Percentiles rank a stretch among this genome's conserved stretches.
Evolutionary conservation across 2,329 filamentous ascomycete species (phyloP).

Genomic region (Claviceps sp.): DNA sequence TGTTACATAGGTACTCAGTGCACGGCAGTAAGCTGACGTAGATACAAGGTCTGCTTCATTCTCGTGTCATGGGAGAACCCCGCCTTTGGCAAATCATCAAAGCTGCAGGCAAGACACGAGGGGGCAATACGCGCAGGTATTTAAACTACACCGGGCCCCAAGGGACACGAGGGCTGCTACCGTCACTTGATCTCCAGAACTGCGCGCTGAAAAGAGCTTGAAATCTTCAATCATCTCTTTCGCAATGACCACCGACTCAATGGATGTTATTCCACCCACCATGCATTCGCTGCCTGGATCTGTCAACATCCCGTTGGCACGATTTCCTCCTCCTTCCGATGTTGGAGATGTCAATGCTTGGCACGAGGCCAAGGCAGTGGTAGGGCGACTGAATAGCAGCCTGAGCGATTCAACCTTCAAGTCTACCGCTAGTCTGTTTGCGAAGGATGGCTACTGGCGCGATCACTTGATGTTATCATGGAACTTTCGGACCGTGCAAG

Average conservation of each 20-base stretch:
- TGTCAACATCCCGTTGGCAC: slow-evolving; percentile 35
- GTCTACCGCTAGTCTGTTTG: slow-evolving; percentile 25
- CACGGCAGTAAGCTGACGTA: too few relatives aligned
- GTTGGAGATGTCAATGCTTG: slow-evolving; percentile 19
- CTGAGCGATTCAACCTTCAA: slow-evolving; percentile 22
- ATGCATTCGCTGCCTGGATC: slow-evolving; percentile 30
- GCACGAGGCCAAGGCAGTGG: slow-evolving; percentile 23
- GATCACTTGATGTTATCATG: slow-evolving; percentile 44
- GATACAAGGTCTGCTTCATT: not conserved
- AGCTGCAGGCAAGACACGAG: not conserved
- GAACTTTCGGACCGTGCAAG: slow-evolving; percentile 40
- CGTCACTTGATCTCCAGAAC: not conserved
- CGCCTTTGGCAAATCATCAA: not conserved
- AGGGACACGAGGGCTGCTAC: not conserved
- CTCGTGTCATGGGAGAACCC: not conserved
- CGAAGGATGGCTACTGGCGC: slow-evolving; percentile 39
- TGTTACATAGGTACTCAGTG: too few relatives aligned
- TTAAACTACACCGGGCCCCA: not conserved
- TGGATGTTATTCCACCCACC: not conserved
- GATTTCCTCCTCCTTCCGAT: slow-evolving; percentile 23
- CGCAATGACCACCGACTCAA: not conserved
- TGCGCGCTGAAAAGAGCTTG: too few relatives aligned
- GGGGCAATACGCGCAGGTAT: not conserved
- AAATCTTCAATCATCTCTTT: not conserved
- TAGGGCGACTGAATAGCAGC: slow-evolving; percentile 27